Evolutionary conservation across 2,329 filamentous ascomycete species (phyloP), one percentile per base, ranked within the genome.

Genomic region (Colletotrichum plurivorum): DNA sequence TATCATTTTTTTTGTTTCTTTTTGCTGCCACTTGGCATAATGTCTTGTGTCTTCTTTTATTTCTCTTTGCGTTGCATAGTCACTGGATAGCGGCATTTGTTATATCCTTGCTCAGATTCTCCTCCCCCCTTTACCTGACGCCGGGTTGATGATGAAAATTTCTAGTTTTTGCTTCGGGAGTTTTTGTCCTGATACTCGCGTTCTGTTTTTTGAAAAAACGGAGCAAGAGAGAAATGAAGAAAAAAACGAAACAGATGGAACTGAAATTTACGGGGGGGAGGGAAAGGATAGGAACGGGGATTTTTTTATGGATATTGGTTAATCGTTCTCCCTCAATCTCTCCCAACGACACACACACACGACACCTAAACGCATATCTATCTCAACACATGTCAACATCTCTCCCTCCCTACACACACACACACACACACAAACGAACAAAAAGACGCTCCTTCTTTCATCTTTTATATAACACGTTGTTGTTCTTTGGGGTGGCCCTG

Each of bases 111-210:
- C 52, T 73, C 70, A 60, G 62, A 65, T 70, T 61, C 73, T 64
- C 61, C 69, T 54, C 65, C 71, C 59, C 71, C 64, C 63, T 63
- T 63, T 71, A 69, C 67, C 67, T 59, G 67, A 63, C 67, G 43
- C 65, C 59, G 65, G 68, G 68, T 68, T 58, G 54, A 72, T 63
- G 69, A 76, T 77, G 74, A 73, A 46, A 46, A 71, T 73, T 65
- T 73, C 72, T 74, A 65, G 63, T 69, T 75, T 73, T 63, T 73
- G 2, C 12, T 43, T 43, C 15, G 13, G 31, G 31, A 36, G 31
- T 36, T 36, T 36, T n/a, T n/a, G n/a, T 31, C 25, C 25, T 31
- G 22, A 25, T 31, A 6, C 8, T 31, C 4, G 1, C 5, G 27
- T 31, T 31, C 27, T 10, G 59, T 69, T 65, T 61, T 58, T 67